Percentiles rank a stretch among this genome's conserved stretches.
phyloP scores from a whole-genome alignment of 306 rosid species.

The Rubus idaeus region DNA sequence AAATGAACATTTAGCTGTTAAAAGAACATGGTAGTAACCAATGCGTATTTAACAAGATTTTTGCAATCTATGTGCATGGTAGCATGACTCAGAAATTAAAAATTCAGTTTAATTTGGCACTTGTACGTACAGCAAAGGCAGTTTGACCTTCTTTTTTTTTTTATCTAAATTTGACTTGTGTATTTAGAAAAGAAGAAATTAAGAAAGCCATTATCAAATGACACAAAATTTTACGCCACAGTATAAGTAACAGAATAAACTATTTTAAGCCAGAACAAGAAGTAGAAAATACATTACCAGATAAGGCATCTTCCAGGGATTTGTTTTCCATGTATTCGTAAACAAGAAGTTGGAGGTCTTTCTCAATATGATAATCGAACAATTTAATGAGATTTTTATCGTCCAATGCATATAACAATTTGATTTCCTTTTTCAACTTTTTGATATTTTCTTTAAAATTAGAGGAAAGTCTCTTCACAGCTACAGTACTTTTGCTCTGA shows the following conservation, averaged over 20 bases:
- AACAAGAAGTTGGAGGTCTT: background rate
- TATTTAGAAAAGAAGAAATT: background rate
- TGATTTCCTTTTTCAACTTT: background rate
- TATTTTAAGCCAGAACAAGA: background rate
- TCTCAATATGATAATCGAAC: background rate
- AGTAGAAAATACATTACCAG: conserved; percentile 2
- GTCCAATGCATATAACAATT: background rate
- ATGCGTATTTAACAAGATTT: too few species aligned
- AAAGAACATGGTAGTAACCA: too few species aligned
- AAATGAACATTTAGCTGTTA: too few species aligned
- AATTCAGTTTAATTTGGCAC: too few species aligned
- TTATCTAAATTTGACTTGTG: background rate
- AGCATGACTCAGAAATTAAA: too few species aligned
- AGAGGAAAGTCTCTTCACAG: conserved; percentile 17
- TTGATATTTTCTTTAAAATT: background rate
- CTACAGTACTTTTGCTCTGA: background rate
- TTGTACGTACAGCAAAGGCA: too few species aligned
- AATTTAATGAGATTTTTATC: background rate
- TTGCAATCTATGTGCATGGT: too few species aligned
- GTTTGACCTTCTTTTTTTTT: too few species aligned
- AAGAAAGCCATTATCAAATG: background rate
- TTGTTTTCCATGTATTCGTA: conserved; percentile 21
- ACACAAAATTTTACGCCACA: background rate
- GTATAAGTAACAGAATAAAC: too few species aligned
- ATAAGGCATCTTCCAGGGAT: conserved; percentile 19